Percentiles rank a stretch among this genome's conserved stretches.
Conservation (phyloP, 805 yeast genomes). For the Scheffersomyces coipomensis region DNA sequence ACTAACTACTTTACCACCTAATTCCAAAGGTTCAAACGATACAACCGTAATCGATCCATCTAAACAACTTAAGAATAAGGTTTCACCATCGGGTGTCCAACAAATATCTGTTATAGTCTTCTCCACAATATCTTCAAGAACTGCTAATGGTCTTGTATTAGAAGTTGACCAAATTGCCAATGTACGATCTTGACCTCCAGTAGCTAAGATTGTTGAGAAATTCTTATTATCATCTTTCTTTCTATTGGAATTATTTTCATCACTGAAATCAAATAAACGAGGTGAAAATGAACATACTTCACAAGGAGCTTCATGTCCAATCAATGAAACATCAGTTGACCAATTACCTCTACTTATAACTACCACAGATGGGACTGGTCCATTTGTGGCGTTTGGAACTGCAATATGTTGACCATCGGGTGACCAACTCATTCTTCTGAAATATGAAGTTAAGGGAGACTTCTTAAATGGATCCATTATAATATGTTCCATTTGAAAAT, state of each 20-base stretch:
- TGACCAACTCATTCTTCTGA: conserved; percentile 82
- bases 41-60: conserved; percentile 80
- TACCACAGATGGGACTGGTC: conserved; percentile 74
- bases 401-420: conserved; percentile 89
- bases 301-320: conserved; percentile 84
- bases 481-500: conserved; percentile 83
- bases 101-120: conserved; percentile 85
- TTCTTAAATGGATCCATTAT: conserved; percentile 81
- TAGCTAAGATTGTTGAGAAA: conserved; percentile 76
- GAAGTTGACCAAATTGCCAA: conserved; percentile 86
- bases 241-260: conserved; percentile 13
- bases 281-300: conserved; percentile 80
- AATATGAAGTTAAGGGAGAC: conserved; percentile 91
- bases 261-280: conserved; percentile 48
- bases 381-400: conserved; percentile 82
- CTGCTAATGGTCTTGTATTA: conserved; percentile 72
- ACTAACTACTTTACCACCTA: conserved; percentile 69
- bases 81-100: conserved; percentile 82
- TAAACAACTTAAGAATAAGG: conserved; percentile 72
- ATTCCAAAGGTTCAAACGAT: conserved; percentile 59
- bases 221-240: conserved; percentile 23
- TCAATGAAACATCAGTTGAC: conserved; percentile 71
- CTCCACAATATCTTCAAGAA: conserved; percentile 70
- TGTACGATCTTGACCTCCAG: conserved; percentile 93
- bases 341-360: conserved; percentile 75